A percentile compares a stretch with the other conserved stretches of the same genome.
phyloP scores from a whole-genome alignment of 2,329 filamentous ascomycete species.

The Aureobasidium subglaciale region DNA sequence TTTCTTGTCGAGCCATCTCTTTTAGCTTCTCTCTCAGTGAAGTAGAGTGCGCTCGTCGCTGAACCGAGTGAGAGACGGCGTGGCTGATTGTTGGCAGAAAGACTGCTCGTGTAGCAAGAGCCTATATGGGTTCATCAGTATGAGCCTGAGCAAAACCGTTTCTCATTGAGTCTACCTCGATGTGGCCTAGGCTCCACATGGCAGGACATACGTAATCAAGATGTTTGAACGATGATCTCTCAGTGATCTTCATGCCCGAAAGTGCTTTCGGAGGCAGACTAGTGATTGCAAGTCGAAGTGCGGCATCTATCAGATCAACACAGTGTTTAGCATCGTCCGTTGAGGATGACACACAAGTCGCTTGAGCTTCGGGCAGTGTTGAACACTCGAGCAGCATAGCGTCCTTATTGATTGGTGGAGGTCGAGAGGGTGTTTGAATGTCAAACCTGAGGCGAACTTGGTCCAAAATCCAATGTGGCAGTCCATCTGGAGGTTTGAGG shows the following conservation, averaged over 20 bases:
- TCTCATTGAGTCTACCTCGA: slow-evolving; percentile 21
- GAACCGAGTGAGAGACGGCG: slow-evolving; percentile 23
- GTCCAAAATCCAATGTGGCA: slow-evolving; percentile 23
- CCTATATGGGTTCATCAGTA: slow-evolving; percentile 18
- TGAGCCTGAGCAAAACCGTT: slow-evolving; percentile 14
- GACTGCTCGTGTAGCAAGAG: slow-evolving; percentile 28
- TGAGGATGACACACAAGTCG: neutral
- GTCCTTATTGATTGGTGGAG: neutral
- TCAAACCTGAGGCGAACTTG: slow-evolving; percentile 25
- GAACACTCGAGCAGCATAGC: neutral
- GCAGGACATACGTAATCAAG: slow-evolving; percentile 34
- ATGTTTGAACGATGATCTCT: slow-evolving; percentile 27
- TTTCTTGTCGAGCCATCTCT: slow-evolving; percentile 7
- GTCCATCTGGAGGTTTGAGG: slow-evolving; percentile 26
- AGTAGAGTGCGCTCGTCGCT: slow-evolving; percentile 4
- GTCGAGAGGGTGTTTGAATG: slow-evolving; percentile 6
- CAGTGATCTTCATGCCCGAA: slow-evolving; percentile 26
- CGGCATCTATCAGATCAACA: slow-evolving; percentile 25
- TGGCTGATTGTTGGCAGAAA: slow-evolving; percentile 34
- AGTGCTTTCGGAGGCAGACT: slow-evolving; percentile 22
- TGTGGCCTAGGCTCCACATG: slow-evolving; percentile 34
- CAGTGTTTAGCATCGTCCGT: neutral
- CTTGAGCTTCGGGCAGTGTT: neutral
- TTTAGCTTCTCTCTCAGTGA: slow-evolving; percentile 10
- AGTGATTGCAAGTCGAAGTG: slow-evolving; percentile 31